Percentiles rank a stretch among this genome's conserved stretches.
Conservation (phyloP, 192 early-diverging fungal genomes). For the Umbelopsis ramanniana region DNA sequence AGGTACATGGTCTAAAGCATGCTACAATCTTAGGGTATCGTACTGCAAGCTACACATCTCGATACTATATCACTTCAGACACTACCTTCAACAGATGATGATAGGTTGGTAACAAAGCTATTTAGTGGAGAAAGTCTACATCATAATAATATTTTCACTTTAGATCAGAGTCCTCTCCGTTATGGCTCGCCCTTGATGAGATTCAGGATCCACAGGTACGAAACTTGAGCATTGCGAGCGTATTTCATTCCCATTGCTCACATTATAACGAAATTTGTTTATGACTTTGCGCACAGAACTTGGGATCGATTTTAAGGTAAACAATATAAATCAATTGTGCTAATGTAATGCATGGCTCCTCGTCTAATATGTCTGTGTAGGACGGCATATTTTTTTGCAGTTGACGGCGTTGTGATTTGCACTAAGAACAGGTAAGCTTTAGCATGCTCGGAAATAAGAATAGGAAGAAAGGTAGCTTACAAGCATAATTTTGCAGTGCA, state of each 20-base stretch:
- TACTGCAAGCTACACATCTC: conserved; percentile 49
- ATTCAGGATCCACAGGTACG: conserved; percentile 57
- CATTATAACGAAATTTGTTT: neutral
- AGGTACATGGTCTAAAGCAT: neutral
- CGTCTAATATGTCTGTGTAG: conserved; percentile 17
- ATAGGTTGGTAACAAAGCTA: conserved; percentile 15
- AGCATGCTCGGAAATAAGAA: neutral
- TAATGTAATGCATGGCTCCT: neutral
- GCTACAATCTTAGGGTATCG: conserved; percentile 43
- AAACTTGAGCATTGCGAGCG: neutral
- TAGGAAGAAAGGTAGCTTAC: neutral
- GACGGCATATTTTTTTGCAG: conserved; percentile 64
- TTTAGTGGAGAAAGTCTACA: neutral
- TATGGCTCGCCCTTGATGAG: conserved; percentile 61
- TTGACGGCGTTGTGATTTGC: conserved; percentile 69
- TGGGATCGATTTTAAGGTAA: conserved; percentile 70
- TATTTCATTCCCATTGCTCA: neutral
- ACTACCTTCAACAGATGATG: neutral
- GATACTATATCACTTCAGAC: conserved; percentile 22
- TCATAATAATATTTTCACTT: conserved; percentile 23
- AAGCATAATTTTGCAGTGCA: conserved; percentile 44
- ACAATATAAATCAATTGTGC: neutral
- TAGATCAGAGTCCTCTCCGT: conserved; percentile 32
- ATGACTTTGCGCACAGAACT: conserved; percentile 47
- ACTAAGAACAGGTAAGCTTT: conserved; percentile 46